phyloP scores from a whole-genome alignment of 208 protist species.

The Crithidia expoeki region DNA sequence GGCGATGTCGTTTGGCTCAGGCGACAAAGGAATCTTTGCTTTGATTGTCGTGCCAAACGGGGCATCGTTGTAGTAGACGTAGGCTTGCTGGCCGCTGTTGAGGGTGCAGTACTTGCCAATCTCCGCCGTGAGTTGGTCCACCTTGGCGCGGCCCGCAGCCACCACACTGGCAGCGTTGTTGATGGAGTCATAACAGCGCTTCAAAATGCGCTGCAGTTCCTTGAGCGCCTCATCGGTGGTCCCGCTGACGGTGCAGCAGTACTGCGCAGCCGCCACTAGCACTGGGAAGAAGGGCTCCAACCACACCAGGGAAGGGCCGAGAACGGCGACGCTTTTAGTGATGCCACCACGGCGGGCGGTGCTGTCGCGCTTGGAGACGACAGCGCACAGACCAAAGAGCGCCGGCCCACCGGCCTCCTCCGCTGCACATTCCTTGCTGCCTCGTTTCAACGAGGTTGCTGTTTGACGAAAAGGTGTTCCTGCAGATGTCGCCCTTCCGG shows the following conservation, averaged over 20 bases:
- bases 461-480: neutral
- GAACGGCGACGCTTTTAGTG: conserved; percentile 77
- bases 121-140: conserved; percentile 41
- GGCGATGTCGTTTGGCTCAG: conserved; percentile 50
- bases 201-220: conserved; percentile 58
- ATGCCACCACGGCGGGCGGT: conserved; percentile 68
- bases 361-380: conserved; percentile 70
- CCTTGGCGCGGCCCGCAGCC: conserved; percentile 26
- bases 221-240: conserved; percentile 50
- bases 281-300: conserved; percentile 78
- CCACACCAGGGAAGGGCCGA: conserved; percentile 70
- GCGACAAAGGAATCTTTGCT: conserved; percentile 53
- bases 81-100: conserved; percentile 36
- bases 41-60: conserved; percentile 57
- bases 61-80: conserved; percentile 44
- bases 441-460: neutral
- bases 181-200: conserved; percentile 61
- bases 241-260: conserved; percentile 71
- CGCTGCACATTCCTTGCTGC: neutral
- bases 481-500: neutral
- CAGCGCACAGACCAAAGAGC: conserved; percentile 76
- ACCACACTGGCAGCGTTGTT: conserved; percentile 38
- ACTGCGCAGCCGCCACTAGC: conserved; percentile 64
- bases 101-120: conserved; percentile 43
- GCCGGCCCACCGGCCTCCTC: conserved; percentile 7